phyloP scores from a whole-genome alignment of 2,329 filamentous ascomycete genomes.

The Sclerotinia glacialis region DNA sequence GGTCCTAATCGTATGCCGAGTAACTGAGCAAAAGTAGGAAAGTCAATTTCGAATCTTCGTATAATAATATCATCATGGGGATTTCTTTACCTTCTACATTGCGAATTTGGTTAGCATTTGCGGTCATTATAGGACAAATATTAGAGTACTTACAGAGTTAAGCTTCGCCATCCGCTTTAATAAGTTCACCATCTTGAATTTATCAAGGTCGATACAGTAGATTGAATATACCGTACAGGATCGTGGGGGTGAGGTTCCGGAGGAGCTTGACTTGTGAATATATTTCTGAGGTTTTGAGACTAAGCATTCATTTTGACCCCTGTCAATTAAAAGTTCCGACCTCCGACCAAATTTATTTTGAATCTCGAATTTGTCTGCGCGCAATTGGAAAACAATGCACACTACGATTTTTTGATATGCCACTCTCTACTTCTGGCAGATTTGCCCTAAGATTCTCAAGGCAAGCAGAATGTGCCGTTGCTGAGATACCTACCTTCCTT shows the following conservation, averaged over 20 bases:
- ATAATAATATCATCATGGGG: conserved; percentile 17
- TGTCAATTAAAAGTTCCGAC: conserved; percentile 17
- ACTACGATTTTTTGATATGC: conserved; percentile 2
- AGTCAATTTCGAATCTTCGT: conserved; percentile 29
- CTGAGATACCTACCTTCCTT: conserved; percentile 48
- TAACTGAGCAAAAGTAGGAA: conserved; percentile 50
- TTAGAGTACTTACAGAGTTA: conserved; percentile 58
- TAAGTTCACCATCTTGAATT: conserved; percentile 52
- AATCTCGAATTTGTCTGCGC: neutral
- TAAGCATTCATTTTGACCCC: conserved; percentile 20
- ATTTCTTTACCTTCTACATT: conserved; percentile 45
- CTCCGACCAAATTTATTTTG: conserved; percentile 22
- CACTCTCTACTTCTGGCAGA: conserved; percentile 19
- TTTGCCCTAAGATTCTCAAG: conserved; percentile 24
- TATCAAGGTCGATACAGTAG: neutral
- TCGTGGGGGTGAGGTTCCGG: conserved; percentile 18
- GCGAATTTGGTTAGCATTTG: conserved; percentile 26
- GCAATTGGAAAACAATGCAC: neutral
- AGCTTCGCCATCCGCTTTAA: conserved; percentile 71
- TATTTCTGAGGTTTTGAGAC: conserved; percentile 22
- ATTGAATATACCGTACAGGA: neutral
- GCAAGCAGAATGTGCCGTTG: conserved; percentile 26
- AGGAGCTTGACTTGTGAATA: conserved; percentile 18
- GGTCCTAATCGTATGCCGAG: conserved; percentile 74
- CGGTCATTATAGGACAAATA: neutral